These are phyloP conservation scores for Drosera spatulata DNA, from an alignment of 179 eudicot genomes.

Conservation along the genomic window DNA sequence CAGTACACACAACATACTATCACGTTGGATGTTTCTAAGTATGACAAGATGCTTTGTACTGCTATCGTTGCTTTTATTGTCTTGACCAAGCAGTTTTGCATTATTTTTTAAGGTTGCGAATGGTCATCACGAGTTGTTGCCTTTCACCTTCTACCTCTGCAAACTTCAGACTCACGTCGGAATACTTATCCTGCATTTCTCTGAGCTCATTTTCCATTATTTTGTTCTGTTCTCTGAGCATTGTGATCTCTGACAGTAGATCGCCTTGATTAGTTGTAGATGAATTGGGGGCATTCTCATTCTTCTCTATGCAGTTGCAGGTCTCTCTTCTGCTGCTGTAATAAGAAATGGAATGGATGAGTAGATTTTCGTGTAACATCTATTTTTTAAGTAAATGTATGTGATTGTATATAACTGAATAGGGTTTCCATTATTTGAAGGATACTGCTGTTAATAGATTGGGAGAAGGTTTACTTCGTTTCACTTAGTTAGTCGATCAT, in stretches of 20 bases:
- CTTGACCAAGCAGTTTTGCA: too few species aligned
- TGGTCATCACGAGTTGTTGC: slow-evolving; percentile 84
- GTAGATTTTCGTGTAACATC: neutral
- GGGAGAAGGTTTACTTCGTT: neutral
- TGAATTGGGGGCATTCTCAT: slow-evolving; percentile 14
- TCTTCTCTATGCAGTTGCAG: slow-evolving; percentile 12
- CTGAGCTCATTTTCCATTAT: slow-evolving; percentile 68
- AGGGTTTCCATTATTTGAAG: neutral
- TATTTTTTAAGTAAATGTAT: too few species aligned
- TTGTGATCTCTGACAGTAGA: slow-evolving; percentile 39
- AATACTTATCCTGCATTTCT: slow-evolving; percentile 88
- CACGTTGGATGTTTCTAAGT: too few species aligned
- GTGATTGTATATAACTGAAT: neutral
- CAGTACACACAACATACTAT: too few species aligned
- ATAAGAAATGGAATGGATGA: slow-evolving; percentile 2
- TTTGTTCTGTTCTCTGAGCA: slow-evolving; percentile 57
- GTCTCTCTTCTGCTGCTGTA: slow-evolving; percentile 30
- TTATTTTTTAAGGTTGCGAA: slow-evolving; percentile 52
- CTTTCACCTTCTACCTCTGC: slow-evolving; percentile 97
- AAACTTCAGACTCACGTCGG: slow-evolving; percentile 75
- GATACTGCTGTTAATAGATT: neutral
- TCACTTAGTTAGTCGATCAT: neutral
- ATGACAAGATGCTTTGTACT: too few species aligned
- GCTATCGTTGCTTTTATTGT: too few species aligned
- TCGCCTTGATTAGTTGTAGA: slow-evolving; percentile 16